These are phyloP conservation scores for Globisporangium paddicum DNA, from an alignment of 352 stramenopile genomes.

Conservation along the genomic window DNA sequence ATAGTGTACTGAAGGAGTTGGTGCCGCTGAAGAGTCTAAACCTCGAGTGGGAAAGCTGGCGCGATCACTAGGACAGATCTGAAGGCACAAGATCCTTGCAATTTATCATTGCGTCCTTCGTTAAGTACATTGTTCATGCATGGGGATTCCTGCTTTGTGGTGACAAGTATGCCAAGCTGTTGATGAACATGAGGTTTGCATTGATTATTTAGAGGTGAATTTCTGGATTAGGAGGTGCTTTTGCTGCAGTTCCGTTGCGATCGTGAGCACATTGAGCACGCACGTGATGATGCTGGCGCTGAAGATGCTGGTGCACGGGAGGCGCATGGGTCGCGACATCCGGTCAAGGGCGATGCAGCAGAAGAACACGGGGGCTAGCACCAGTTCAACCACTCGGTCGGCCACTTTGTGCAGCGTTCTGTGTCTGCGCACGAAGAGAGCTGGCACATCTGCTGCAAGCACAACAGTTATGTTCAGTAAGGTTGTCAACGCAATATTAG, in stretches of 20 bases:
- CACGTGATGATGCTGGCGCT: slow-evolving; percentile 34
- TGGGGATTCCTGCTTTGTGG: background rate
- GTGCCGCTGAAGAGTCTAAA: slow-evolving; percentile 77
- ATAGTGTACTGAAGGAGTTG: slow-evolving; percentile 67
- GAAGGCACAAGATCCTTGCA: too few species aligned
- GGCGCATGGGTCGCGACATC: slow-evolving; percentile 10
- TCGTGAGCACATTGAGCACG: slow-evolving; percentile 33
- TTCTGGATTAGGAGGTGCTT: slow-evolving; percentile 5
- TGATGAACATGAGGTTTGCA: background rate
- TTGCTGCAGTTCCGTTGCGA: slow-evolving; percentile 9
- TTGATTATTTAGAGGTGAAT: background rate
- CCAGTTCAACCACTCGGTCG: slow-evolving; percentile 28
- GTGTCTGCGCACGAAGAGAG: background rate
- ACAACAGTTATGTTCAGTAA: background rate
- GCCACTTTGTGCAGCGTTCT: slow-evolving; percentile 7
- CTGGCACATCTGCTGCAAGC: background rate
- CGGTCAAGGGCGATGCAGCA: slow-evolving; percentile 36
- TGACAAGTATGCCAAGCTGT: too few species aligned
- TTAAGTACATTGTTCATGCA: too few species aligned
- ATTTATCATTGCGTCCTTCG: too few species aligned
- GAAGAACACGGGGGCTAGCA: slow-evolving; percentile 36
- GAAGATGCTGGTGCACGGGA: slow-evolving; percentile 30
- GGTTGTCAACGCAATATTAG: background rate
- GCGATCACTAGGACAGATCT: slow-evolving; percentile 45
- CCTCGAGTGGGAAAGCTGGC: slow-evolving; percentile 78